A percentile compares a stretch with the other conserved stretches of the same genome.
Evolutionary conservation across 2,329 filamentous ascomycete species (phyloP).

Genomic region (Aspergillus sp.): DNA sequence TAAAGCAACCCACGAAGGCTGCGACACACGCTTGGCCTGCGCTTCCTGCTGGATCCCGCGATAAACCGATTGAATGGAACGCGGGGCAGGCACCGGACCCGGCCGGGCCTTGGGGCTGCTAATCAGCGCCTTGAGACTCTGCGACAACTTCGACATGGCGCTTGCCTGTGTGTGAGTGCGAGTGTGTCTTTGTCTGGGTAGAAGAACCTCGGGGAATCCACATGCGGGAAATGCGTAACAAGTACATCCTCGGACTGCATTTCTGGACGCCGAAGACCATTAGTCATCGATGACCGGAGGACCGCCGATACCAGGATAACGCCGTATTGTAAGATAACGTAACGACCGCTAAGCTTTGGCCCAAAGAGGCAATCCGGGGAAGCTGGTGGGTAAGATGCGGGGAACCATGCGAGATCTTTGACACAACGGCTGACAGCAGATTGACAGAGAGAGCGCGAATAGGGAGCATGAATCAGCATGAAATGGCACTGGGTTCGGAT

Average conservation of each 20-base stretch:
- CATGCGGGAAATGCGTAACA: no score
- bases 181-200: no score
- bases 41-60: conserved; percentile 57
- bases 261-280: no score
- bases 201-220: no score
- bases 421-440: no score
- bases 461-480: no score
- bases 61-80: conserved; percentile 57
- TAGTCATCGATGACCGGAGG: background rate
- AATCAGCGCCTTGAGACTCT: conserved; percentile 63
- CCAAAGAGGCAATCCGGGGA: background rate
- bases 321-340: background rate
- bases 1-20: conserved; percentile 58
- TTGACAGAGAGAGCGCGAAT: no score
- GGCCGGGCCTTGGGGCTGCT: conserved; percentile 60
- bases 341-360: background rate
- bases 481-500: background rate
- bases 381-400: background rate
- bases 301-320: background rate
- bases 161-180: no score
- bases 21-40: conserved; percentile 51
- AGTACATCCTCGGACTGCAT: no score
- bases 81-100: conserved; percentile 56
- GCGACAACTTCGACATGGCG: conserved; percentile 64
- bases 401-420: no score